Conservation (phyloP, 177 flowering plant genomes). For the Vitis hybrid region DNA sequence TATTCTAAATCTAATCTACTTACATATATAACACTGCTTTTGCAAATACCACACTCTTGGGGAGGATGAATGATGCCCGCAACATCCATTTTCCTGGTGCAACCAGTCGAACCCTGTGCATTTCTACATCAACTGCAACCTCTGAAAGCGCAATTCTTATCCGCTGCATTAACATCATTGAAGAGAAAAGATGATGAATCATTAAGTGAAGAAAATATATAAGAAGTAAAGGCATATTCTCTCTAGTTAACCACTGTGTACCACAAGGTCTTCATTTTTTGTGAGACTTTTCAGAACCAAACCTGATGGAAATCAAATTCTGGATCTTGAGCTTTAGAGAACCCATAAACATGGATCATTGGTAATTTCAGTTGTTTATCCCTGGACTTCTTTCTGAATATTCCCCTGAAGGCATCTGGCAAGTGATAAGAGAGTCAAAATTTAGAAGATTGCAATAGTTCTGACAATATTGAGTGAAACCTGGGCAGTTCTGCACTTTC, state of each 20-base stretch:
- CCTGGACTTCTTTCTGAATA: conserved; percentile 35
- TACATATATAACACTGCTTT: conserved; percentile 19
- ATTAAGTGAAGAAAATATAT: neutral
- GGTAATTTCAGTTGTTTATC: conserved; percentile 43
- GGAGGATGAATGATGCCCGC: conserved; percentile 87
- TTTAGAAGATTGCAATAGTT: neutral
- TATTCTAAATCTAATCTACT: neutral
- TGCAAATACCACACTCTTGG: conserved; percentile 62
- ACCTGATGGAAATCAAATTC: conserved; percentile 91
- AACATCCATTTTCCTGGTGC: conserved; percentile 98
- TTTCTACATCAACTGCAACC: conserved; percentile 63
- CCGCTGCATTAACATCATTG: conserved; percentile 42
- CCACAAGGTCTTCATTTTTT: neutral
- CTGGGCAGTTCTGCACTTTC: too few species aligned
- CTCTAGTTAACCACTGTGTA: neutral
- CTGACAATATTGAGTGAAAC: too few species aligned
- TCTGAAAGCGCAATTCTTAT: conserved; percentile 63
- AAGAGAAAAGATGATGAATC: neutral
- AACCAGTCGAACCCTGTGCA: conserved; percentile 80
- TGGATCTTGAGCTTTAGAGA: conserved; percentile 89
- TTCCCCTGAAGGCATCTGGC: conserved; percentile 84
- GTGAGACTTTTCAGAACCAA: conserved; percentile 7
- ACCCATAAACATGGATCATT: conserved; percentile 87
- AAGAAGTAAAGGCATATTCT: neutral
- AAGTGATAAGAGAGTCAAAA: conserved; percentile 38